phyloP scores from a whole-genome alignment of 2,329 filamentous ascomycete species.

The Fusarium sp. region DNA sequence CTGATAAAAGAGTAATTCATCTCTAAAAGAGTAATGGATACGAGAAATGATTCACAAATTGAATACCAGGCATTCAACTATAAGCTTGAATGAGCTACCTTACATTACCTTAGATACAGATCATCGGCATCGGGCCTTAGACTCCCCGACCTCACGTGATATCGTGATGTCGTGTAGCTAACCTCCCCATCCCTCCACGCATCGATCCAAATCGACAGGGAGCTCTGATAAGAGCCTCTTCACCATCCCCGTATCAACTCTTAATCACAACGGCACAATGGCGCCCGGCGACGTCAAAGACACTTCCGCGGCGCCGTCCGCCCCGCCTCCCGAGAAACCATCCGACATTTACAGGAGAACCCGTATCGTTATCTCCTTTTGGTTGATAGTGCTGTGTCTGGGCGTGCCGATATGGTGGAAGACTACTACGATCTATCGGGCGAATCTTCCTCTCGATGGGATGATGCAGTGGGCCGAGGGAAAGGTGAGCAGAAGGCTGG shows the following conservation, averaged over 20 bases:
- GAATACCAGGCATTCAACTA: neutral
- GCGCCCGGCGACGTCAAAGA: constrained; percentile 34
- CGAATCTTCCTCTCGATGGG: constrained; percentile 78
- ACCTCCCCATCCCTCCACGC: constrained; percentile 18
- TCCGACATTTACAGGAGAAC: constrained; percentile 74
- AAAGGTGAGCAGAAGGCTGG: constrained; percentile 63
- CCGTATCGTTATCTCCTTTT: constrained; percentile 85
- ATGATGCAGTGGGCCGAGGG: constrained; percentile 95
- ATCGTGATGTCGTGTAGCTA: constrained; percentile 41
- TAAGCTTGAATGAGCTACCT: neutral
- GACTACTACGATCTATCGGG: constrained; percentile 91
- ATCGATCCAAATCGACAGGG: constrained; percentile 4
- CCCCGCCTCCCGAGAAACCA: constrained; percentile 78
- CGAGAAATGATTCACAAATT: neutral
- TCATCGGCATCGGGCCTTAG: constrained; percentile 30
- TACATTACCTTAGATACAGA: accelerated
- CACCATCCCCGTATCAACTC: constrained; percentile 9
- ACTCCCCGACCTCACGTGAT: constrained; percentile 37
- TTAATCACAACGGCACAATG: constrained; percentile 28
- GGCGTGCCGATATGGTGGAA: constrained; percentile 96
- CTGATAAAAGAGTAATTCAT: accelerated
- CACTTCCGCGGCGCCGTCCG: constrained; percentile 26
- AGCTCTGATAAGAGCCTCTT: constrained; percentile 21
- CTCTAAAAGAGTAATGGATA: neutral
- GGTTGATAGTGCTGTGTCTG: constrained; percentile 82